phyloP scores from a whole-genome alignment of 768 basidiomycete species.

The Phanerochaete sordida region DNA sequence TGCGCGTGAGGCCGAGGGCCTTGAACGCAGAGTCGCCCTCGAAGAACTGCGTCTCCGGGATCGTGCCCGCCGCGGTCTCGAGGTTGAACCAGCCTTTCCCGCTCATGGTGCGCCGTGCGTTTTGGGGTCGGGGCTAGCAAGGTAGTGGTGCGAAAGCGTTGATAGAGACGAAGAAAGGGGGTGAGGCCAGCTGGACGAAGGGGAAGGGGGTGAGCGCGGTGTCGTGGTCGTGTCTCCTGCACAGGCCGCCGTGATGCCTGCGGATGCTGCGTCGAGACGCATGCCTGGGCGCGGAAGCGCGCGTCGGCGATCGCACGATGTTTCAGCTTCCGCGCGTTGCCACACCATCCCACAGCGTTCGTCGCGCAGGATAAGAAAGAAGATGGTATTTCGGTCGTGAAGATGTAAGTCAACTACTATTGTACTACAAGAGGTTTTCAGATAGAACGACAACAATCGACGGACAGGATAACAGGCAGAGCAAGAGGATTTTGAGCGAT shows the following conservation, averaged over 20 bases:
- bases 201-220: background rate
- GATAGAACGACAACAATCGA: background rate
- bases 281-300: background rate
- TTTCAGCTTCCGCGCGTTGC: no score
- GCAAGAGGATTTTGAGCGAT: background rate
- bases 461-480: background rate
- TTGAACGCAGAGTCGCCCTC: conserved; percentile 89
- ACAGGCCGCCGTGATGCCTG: conserved; percentile 2
- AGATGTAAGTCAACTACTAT: background rate
- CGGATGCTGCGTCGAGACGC: conserved; percentile 3
- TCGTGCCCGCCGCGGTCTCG: conserved; percentile 55
- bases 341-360: no score
- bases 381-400: background rate
- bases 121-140: background rate
- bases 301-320: background rate
- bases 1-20: conserved; percentile 73
- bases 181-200: background rate
- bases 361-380: no score
- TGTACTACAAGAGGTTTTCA: background rate
- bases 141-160: background rate
- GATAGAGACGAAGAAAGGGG: background rate
- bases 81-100: conserved; percentile 87
- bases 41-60: conserved; percentile 80
- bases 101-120: conserved; percentile 33
- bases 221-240: conserved; percentile 6